phyloP scores from a whole-genome alignment of 257 asterid species.

The Ilex aquifolium region DNA sequence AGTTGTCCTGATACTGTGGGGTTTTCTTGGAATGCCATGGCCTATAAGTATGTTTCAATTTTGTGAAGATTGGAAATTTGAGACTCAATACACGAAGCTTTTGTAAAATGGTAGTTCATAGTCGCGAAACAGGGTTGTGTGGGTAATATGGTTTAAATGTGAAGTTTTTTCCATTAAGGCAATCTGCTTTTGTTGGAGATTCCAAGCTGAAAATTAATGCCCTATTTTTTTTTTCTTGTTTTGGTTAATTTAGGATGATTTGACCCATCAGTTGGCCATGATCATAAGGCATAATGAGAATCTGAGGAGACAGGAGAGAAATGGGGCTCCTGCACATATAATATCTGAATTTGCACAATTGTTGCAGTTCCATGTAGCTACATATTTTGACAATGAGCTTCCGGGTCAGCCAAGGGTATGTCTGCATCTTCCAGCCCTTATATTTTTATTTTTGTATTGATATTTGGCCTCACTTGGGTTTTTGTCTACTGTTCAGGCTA shows the following conservation, averaged over 20 bases:
- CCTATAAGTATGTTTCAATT: no score
- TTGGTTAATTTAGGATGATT: constrained; percentile 74
- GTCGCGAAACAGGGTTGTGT: neutral
- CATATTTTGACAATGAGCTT: constrained; percentile 96
- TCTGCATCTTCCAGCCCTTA: constrained; percentile 3
- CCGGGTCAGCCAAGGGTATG: constrained; percentile 98
- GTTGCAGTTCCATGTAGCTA: constrained; percentile 95
- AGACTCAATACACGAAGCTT: no score
- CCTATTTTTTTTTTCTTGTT: neutral
- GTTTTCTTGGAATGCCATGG: no score
- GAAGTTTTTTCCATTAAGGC: no score
- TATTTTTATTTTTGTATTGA: neutral
- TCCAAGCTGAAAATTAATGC: no score
- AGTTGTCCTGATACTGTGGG: no score
- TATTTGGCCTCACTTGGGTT: constrained; percentile 10
- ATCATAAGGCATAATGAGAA: constrained; percentile 93
- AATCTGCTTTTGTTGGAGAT: no score
- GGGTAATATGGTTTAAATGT: no score
- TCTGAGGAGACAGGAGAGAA: constrained; percentile 91
- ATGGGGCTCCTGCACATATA: constrained; percentile 98
- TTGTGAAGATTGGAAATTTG: no score
- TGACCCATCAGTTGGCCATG: constrained; percentile 99
- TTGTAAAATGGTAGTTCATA: no score
- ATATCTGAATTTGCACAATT: constrained; percentile 97
- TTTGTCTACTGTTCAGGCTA: constrained; percentile 54